Percentiles rank a stretch among this genome's conserved stretches.
phyloP scores from a whole-genome alignment of 805 yeast genomes.

The Candida odintsovae region DNA sequence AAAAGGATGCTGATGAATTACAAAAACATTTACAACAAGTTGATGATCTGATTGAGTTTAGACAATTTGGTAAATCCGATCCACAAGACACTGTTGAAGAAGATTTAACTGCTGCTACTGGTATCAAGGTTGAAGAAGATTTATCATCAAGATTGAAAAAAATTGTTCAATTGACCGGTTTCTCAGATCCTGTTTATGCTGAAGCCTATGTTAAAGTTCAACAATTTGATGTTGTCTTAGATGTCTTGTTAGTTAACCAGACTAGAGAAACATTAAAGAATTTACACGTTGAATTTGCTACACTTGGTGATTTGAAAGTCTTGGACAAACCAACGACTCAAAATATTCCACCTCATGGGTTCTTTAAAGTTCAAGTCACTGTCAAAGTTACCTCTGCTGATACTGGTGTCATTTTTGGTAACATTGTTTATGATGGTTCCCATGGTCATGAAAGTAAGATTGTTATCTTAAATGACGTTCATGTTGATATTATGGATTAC shows the following conservation, averaged over 20 bases:
- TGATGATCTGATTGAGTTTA: constrained; percentile 72
- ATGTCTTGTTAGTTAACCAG: constrained; percentile 91
- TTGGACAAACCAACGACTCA: constrained; percentile 86
- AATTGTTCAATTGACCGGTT: constrained; percentile 94
- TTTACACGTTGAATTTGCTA: constrained; percentile 89
- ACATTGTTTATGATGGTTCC: constrained; percentile 93
- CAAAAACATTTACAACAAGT: constrained; percentile 66
- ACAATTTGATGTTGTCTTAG: constrained; percentile 92
- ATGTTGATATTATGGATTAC: constrained; percentile 95
- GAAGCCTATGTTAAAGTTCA: constrained; percentile 96
- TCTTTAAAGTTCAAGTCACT: constrained; percentile 83
- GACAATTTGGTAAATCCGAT: constrained; percentile 60
- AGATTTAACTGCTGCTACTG: constrained; percentile 54
- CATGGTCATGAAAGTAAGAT: constrained; percentile 86
- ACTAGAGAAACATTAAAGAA: constrained; percentile 88
- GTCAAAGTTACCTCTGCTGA: constrained; percentile 95
- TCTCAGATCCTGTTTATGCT: constrained; percentile 95
- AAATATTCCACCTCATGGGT: constrained; percentile 96
- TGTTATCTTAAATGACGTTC: constrained; percentile 90
- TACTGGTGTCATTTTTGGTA: constrained; percentile 97
- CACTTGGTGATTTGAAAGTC: constrained; percentile 92
- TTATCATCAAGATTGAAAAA: constrained; percentile 77
- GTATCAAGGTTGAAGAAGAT: constrained; percentile 47
- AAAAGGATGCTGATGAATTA: constrained; percentile 48
- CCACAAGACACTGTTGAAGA: constrained; percentile 45